Percentiles rank a stretch among this genome's conserved stretches.
These are phyloP conservation scores for Macrophomina tecta DNA, from an alignment of 2,329 filamentous ascomycete genomes.

Conservation along the genomic window DNA sequence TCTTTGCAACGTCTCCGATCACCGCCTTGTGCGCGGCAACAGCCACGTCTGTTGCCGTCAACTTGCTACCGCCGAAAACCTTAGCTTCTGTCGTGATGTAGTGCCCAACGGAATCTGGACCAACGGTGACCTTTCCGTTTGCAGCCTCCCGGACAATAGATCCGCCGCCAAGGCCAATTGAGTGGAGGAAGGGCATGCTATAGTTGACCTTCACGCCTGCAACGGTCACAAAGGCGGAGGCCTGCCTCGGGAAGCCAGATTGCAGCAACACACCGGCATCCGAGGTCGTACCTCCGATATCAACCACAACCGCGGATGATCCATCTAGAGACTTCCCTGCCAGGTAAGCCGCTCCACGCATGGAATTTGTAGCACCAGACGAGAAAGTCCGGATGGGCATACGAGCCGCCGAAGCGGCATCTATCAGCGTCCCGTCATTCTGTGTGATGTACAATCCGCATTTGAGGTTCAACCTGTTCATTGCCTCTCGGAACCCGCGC, in stretches of 20 bases:
- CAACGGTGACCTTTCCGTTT: slow-evolving; percentile 53
- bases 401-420: slow-evolving; percentile 53
- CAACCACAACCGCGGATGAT: slow-evolving; percentile 56
- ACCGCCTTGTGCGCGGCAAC: slow-evolving; percentile 46
- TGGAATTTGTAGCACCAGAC: slow-evolving; percentile 60
- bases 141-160: slow-evolving; percentile 56
- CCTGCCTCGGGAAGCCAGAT: slow-evolving; percentile 68
- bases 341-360: slow-evolving; percentile 56
- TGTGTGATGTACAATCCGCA: slow-evolving; percentile 60
- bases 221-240: slow-evolving; percentile 66
- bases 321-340: slow-evolving; percentile 35
- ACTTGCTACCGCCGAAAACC: slow-evolving; percentile 62
- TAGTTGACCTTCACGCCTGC: slow-evolving; percentile 67
- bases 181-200: slow-evolving; percentile 28
- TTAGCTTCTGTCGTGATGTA: slow-evolving; percentile 60
- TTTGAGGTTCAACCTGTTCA: slow-evolving; percentile 51
- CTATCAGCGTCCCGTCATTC: slow-evolving; percentile 59
- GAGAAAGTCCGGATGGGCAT: slow-evolving; percentile 60
- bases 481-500: slow-evolving; percentile 53
- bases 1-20: slow-evolving; percentile 54
- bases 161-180: slow-evolving; percentile 65
- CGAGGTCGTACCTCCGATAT: slow-evolving; percentile 71
- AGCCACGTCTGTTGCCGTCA: slow-evolving; percentile 65
- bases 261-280: slow-evolving; percentile 67
- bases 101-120: slow-evolving; percentile 68